These are phyloP conservation scores for Hanseniaspora thailandica DNA, from an alignment of 805 yeast genomes.

Conservation along the genomic window DNA sequence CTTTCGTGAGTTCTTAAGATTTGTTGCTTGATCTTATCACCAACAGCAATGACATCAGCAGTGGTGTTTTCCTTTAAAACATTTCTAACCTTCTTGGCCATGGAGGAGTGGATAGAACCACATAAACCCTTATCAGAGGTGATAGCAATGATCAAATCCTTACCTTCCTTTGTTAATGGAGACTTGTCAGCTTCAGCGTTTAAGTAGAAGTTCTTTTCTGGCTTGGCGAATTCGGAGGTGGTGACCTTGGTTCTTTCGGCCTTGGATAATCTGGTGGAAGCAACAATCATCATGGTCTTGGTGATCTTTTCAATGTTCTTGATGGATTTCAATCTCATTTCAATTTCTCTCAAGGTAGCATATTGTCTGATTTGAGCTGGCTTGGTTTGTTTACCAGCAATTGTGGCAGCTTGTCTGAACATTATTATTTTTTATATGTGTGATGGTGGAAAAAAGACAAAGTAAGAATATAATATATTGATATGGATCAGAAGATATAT, in stretches of 20 bases:
- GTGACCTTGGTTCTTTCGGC: constrained; percentile 91
- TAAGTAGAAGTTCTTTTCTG: constrained; percentile 66
- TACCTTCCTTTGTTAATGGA: constrained; percentile 39
- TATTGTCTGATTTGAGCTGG: constrained; percentile 49
- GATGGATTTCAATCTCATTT: constrained; percentile 93
- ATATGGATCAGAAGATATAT: background rate
- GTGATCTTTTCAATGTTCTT: constrained; percentile 98
- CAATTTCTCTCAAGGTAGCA: constrained; percentile 98
- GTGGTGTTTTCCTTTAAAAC: constrained; percentile 51
- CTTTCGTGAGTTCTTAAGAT: constrained; percentile 68
- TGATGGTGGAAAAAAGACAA: background rate
- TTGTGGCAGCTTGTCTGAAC: constrained; percentile 4
- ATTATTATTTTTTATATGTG: background rate
- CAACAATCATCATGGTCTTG: constrained; percentile 98
- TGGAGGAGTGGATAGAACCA: constrained; percentile 94
- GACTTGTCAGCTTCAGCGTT: constrained; percentile 59
- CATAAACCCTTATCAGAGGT: constrained; percentile 97
- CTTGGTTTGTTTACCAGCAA: background rate
- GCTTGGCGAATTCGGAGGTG: constrained; percentile 71
- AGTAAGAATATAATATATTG: background rate
- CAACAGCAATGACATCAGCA: constrained; percentile 74
- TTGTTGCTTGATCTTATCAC: constrained; percentile 90
- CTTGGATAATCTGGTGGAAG: constrained; percentile 88
- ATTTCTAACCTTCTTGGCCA: constrained; percentile 75
- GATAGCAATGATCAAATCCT: constrained; percentile 71